phyloP scores from a whole-genome alignment of 2,329 filamentous ascomycete species.

The Fusarium citri region DNA sequence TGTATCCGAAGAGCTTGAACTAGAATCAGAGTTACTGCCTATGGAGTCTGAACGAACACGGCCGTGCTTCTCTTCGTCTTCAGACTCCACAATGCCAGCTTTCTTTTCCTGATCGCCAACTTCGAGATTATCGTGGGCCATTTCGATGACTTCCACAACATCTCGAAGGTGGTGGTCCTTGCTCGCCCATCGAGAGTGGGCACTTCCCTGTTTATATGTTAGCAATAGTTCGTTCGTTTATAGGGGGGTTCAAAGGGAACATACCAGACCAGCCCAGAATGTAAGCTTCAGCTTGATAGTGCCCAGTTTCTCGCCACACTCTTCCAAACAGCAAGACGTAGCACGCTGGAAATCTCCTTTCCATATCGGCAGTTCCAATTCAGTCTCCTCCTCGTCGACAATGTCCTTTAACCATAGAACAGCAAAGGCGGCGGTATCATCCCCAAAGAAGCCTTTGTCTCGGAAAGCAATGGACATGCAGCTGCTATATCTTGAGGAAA shows the following conservation, averaged over 20 bases:
- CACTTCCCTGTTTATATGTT: conserved; percentile 47
- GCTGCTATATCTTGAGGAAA: conserved; percentile 68
- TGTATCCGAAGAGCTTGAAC: conserved; percentile 48
- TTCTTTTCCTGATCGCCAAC: conserved; percentile 50
- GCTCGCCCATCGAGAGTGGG: conserved; percentile 52
- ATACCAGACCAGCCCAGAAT: conserved; percentile 54
- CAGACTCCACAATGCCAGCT: conserved; percentile 51
- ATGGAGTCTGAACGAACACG: conserved; percentile 30
- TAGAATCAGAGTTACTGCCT: conserved; percentile 43
- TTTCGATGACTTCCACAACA: conserved; percentile 61
- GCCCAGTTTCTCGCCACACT: conserved; percentile 61
- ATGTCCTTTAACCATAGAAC: conserved; percentile 78
- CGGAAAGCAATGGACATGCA: conserved; percentile 68
- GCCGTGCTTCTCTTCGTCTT: conserved; percentile 22
- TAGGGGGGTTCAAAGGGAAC: not conserved
- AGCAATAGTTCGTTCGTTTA: not conserved
- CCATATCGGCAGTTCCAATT: conserved; percentile 71
- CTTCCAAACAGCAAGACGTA: conserved; percentile 58
- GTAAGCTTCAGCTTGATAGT: conserved; percentile 56
- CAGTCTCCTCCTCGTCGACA: conserved; percentile 72
- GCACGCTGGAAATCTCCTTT: conserved; percentile 65
- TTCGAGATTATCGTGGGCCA: conserved; percentile 51
- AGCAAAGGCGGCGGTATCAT: conserved; percentile 70
- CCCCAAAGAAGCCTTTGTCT: conserved; percentile 55
- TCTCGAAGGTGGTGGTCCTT: conserved; percentile 51